Percentiles rank a stretch among this genome's conserved stretches.
Evolutionary conservation across 2,329 filamentous ascomycete species (phyloP).

Genomic region (Fusarium tricinctum): DNA sequence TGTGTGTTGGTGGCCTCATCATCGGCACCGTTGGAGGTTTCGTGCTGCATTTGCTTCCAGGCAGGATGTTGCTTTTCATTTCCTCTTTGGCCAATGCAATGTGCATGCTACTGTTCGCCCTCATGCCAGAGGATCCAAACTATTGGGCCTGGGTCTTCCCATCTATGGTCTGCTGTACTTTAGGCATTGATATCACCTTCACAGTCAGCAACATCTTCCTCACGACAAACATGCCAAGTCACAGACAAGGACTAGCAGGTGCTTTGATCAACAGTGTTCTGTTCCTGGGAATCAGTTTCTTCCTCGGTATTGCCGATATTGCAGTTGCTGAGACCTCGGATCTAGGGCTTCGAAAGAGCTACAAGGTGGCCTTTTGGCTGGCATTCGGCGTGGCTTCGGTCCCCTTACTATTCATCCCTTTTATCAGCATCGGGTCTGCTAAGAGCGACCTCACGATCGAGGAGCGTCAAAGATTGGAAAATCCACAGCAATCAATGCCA

Average conservation of each 20-base stretch:
- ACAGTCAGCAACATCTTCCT: conserved; percentile 77
- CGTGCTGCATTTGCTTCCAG: conserved; percentile 68
- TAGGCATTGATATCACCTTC: conserved; percentile 76
- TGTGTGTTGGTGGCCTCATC: conserved; percentile 70
- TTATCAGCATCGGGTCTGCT: conserved; percentile 47
- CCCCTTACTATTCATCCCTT: conserved; percentile 40
- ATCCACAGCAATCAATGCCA: conserved; percentile 15
- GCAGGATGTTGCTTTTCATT: conserved; percentile 66
- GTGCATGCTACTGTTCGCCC: conserved; percentile 67
- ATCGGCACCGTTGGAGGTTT: conserved; percentile 68
- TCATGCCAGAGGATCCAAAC: conserved; percentile 65
- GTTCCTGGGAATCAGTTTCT: conserved; percentile 73
- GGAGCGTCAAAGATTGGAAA: conserved; percentile 44
- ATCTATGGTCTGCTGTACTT: conserved; percentile 69
- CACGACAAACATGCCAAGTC: conserved; percentile 71
- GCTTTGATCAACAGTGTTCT: conserved; percentile 73
- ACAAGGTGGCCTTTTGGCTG: conserved; percentile 49
- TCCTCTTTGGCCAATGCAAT: conserved; percentile 66
- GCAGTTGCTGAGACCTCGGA: conserved; percentile 59
- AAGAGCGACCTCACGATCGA: conserved; percentile 49
- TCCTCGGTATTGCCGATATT: conserved; percentile 74
- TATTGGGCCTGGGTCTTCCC: conserved; percentile 77
- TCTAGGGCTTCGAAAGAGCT: conserved; percentile 51
- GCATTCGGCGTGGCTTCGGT: conserved; percentile 43
- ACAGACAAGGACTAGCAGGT: conserved; percentile 74